Evolutionary conservation across 1,284 basidiomycete species (phyloP).

Genomic region (Phylloporus sp.): DNA sequence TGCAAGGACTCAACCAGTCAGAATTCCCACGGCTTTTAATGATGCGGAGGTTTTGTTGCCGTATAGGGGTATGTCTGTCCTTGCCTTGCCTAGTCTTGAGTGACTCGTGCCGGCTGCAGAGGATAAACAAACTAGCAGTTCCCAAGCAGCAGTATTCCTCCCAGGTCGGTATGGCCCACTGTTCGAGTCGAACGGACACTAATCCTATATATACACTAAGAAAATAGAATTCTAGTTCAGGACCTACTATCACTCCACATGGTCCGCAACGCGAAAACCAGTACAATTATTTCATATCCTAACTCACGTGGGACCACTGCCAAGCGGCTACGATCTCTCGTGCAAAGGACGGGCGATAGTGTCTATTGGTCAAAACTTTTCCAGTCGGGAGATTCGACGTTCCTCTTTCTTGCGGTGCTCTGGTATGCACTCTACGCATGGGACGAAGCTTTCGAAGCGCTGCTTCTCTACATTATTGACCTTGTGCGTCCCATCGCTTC

Average conservation of each 20-base stretch:
- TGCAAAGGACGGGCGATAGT: constrained; percentile 39
- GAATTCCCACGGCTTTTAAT: not conserved
- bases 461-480: constrained; percentile 49
- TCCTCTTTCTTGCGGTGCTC: constrained; percentile 54
- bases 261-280: constrained; percentile 39
- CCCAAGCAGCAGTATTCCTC: constrained; percentile 50
- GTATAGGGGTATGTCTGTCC: constrained; percentile 17
- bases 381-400: constrained; percentile 52
- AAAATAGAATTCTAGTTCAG: constrained; percentile 30
- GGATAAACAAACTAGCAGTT: constrained; percentile 47
- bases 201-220: constrained; percentile 13
- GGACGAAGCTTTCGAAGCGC: constrained; percentile 55
- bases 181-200: not conserved
- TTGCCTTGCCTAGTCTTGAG: not conserved
- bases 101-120: constrained; percentile 10
- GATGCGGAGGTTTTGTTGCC: constrained; percentile 6
- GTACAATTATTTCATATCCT: constrained; percentile 48
- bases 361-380: constrained; percentile 61
- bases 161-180: constrained; percentile 12
- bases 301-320: constrained; percentile 37
- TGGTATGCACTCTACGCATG: constrained; percentile 64
- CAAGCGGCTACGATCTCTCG: constrained; percentile 36
- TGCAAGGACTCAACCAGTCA: constrained; percentile 12
- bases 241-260: constrained; percentile 47
- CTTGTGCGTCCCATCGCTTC: constrained; percentile 41